Conservation (phyloP, 345 rosid genomes). For the Citrus inodora region DNA sequence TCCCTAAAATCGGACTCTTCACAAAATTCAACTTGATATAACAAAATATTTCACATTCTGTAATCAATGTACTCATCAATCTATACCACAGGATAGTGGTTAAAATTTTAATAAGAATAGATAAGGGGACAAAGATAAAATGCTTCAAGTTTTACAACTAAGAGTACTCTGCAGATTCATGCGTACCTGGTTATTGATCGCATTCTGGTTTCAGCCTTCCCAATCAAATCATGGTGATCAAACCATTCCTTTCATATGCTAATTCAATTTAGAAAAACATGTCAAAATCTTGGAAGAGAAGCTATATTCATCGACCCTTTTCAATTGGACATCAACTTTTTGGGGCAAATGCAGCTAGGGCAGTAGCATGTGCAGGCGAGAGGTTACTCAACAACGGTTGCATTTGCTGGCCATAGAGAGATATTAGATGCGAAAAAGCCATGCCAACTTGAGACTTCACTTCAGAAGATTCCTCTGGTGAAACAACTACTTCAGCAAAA, state of each 20-base stretch:
- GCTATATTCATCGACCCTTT: background rate
- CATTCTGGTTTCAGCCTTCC: slow-evolving; percentile 8
- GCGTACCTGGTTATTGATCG: slow-evolving; percentile 12
- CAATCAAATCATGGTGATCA: background rate
- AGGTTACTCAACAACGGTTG: slow-evolving; percentile 69
- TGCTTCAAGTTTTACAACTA: background rate
- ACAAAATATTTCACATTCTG: background rate
- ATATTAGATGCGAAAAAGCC: slow-evolving; percentile 75
- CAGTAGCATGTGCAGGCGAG: slow-evolving; percentile 80
- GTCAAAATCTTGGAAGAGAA: background rate
- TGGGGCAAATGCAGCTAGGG: slow-evolving; percentile 70
- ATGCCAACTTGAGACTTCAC: slow-evolving; percentile 85
- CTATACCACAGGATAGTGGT: background rate
- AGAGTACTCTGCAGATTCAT: background rate
- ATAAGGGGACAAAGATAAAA: background rate
- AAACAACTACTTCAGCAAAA: slow-evolving; percentile 83
- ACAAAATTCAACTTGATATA: background rate
- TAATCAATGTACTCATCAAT: background rate
- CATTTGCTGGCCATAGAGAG: slow-evolving; percentile 85
- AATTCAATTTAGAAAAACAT: background rate
- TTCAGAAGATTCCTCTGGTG: slow-evolving; percentile 76
- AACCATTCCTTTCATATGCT: slow-evolving; percentile 7
- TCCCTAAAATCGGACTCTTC: background rate
- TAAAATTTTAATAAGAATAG: background rate
- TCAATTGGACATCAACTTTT: slow-evolving; percentile 35